A percentile compares a stretch with the other conserved stretches of the same genome.
phyloP scores from a whole-genome alignment of 1,284 basidiomycete species.

The Rhodotorula sp. region DNA sequence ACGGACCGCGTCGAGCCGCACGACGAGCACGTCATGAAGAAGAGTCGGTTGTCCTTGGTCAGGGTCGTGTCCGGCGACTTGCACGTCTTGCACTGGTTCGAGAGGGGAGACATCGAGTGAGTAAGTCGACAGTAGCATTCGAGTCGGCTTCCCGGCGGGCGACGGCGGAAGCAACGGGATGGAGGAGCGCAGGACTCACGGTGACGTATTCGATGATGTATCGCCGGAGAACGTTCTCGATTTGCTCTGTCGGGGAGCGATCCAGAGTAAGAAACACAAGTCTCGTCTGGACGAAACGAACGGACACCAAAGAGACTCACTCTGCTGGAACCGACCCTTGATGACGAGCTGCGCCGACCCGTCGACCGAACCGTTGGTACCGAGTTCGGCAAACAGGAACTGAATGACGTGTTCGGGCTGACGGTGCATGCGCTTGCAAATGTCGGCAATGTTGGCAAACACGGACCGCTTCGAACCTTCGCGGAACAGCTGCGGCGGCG shows the following conservation, averaged over 20 bases:
- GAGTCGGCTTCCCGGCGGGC: too few relatives aligned
- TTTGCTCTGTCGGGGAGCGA: conserved; percentile 57
- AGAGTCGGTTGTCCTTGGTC: conserved; percentile 97
- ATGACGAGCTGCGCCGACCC: conserved; percentile 91
- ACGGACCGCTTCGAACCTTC: conserved; percentile 96
- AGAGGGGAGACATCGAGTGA: too few relatives aligned
- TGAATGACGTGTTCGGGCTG: conserved; percentile 99
- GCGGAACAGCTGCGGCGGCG: conserved; percentile 89
- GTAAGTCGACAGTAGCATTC: too few relatives aligned
- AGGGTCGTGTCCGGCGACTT: conserved; percentile 96
- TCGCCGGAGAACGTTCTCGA: conserved; percentile 93
- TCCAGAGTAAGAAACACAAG: not conserved
- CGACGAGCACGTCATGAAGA: conserved; percentile 78
- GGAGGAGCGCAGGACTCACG: not conserved
- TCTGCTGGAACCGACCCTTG: conserved; percentile 96
- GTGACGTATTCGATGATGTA: conserved; percentile 99
- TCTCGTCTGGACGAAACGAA: too few relatives aligned
- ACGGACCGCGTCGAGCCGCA: conserved; percentile 66
- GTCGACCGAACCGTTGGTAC: conserved; percentile 94
- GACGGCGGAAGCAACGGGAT: too few relatives aligned
- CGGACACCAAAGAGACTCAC: conserved; percentile 4
- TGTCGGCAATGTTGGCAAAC: conserved; percentile 94
- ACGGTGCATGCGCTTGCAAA: conserved; percentile 97
- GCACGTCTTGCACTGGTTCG: conserved; percentile 82
- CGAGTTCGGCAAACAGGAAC: conserved; percentile 97